Evolutionary conservation across 495 filamentous ascomycete genomes (phyloP), one percentile per base, ranked within the genome.

Genomic region (Xanthoparmelia taractica): DNA sequence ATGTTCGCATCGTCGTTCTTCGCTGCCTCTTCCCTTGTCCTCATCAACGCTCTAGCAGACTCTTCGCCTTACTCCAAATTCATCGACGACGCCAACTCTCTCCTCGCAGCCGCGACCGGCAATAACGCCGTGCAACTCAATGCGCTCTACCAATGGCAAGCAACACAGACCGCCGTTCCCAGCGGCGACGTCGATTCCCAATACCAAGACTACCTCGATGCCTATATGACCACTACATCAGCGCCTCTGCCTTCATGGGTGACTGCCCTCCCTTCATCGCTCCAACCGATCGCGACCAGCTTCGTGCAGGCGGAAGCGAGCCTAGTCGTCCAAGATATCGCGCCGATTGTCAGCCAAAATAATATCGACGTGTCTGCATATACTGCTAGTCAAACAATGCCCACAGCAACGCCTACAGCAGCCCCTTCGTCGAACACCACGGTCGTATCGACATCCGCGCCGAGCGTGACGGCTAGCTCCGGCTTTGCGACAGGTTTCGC

Each of bases 81-180:
- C 50, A 33, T 54, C 50, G 29, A 33, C 50, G 50, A 54, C 29
- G 50, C 50, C 27, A 33, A 33, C 29, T 31, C 50, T 6, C 50
- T 54, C 29, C 50, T 54, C 13, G 50, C 50, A 8, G 27, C 50
- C 27, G 50, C 50, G 29, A 54, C 50, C 29, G 50, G 50, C 17
- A 20, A 0, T 3, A 17, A 54, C 7, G 50, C 15, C 29, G 50
- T 29, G 7, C 15, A 31, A n/a, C 50, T 54, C 50, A 4, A 33
- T 5, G 50, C 50, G 15, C 27, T 54, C 29, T 54, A 54, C 50
- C 8, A 15, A 27, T 54, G 50, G 50, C 50, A 54, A 33, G 50
- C 50, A n/a, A 54, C 50, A 20, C 27, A 54, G 20, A 54, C 50
- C 50, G 50, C 50, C 50, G 17, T 54, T 12, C 50, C 50, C 27